Percentiles rank a stretch among this genome's conserved stretches.
Conservation (phyloP, 2,329 filamentous ascomycete species). For the Myriosclerotinia scirpicola region DNA sequence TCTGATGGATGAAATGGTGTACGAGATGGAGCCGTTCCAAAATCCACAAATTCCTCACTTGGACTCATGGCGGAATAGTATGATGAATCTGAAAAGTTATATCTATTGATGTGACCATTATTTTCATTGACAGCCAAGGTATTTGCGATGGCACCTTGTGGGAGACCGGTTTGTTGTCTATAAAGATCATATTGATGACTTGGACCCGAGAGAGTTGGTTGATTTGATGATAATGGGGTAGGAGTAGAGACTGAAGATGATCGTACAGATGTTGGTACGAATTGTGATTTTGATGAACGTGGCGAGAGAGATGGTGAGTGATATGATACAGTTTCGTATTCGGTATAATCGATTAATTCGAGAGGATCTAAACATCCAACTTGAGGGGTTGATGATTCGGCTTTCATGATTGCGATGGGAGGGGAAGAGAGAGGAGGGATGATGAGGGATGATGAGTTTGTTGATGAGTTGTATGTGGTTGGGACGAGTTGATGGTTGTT, state of each 20-base stretch:
- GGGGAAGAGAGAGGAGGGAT: no score
- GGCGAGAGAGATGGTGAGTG: constrained; percentile 62
- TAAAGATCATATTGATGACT: constrained; percentile 96
- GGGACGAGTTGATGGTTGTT: neutral
- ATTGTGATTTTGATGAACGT: constrained; percentile 53
- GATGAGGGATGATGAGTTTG: no score
- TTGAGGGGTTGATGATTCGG: constrained; percentile 28
- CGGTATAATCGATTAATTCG: constrained; percentile 61
- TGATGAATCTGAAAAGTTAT: constrained; percentile 47
- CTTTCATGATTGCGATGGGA: constrained; percentile 10
- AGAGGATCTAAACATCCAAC: constrained; percentile 42
- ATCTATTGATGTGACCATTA: constrained; percentile 49
- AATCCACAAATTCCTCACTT: constrained; percentile 68
- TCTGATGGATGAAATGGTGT: constrained; percentile 60
- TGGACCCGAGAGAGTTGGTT: constrained; percentile 69
- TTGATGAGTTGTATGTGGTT: no score
- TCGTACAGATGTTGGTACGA: constrained; percentile 44
- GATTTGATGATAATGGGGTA: constrained; percentile 49
- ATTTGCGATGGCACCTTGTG: constrained; percentile 77
- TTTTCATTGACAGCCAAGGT: constrained; percentile 75
- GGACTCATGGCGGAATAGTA: constrained; percentile 54
- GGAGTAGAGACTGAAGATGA: constrained; percentile 52
- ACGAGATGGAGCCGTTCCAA: constrained; percentile 64
- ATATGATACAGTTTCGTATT: constrained; percentile 62
- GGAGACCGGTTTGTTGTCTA: constrained; percentile 91